Base-by-base conservation (phyloP, 352 stramenopile genomes). In the Phytophthora ohioensis region DNA sequence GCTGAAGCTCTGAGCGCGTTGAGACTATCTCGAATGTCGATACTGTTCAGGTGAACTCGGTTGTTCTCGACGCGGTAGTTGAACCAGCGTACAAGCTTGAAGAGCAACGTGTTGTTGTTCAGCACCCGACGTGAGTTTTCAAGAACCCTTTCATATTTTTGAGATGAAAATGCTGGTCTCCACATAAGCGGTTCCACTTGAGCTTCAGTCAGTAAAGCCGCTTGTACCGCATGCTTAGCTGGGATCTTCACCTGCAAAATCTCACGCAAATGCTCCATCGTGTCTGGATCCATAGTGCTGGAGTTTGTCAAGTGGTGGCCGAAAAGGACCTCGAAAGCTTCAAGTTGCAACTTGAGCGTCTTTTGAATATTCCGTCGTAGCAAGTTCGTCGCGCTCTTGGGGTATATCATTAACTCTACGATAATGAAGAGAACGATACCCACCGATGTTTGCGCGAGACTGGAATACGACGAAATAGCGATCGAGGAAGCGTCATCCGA, bases 61-160 rank as follows among this genome's bases (percentile, higher is more conserved):
- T 88, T 69, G 45, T 78, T 66, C 54, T 82, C 71, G 2, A 90
- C 68, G 0, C 85, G 81, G 60, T 82, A 88, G 46, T 79, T 79
- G 51, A 89, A 91, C 86, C 86, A 93, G 10, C 71, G 69, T 31
- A 92, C 79, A 7, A 93, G 71, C 58, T 93, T 93, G 57, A 81
- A 93, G 0, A 93, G 71, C 48, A 93, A 47, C 5, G 86, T 90
- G 64, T 90, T 92, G 80, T 91, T 91, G 75, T 88, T 92, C 12
- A 93, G 74, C 38, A 93, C 61, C 1, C 84, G 84, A 42, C 87
- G 76, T 13, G 78, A 91, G 27, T 64, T 83, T 31, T 92, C 77
- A 7, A 94, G 73, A 4, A 94, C 77, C 7, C 63, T 63, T 56
- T 88, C 75, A 56, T 94, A 94, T 63, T 94, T 94, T 51, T 76